Base-by-base conservation (phyloP, 2,329 filamentous ascomycete genomes). In the Calcarisporium arbuscula region DNA sequence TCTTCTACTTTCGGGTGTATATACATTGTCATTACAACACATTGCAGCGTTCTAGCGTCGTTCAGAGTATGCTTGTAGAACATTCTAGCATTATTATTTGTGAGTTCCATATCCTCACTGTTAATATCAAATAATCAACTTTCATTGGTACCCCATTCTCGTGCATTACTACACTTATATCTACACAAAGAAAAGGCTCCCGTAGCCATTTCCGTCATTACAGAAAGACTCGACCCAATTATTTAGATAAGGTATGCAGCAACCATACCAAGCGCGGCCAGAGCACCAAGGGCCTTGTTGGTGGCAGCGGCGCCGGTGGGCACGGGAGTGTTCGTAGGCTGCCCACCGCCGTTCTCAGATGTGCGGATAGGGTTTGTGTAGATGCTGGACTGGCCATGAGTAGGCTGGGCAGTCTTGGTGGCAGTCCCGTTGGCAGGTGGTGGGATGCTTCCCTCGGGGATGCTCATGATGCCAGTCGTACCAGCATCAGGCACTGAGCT, bases 231-330 rank as follows among this genome's bases (percentile, higher is more conserved):
- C 18, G 5, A n/a, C n/a, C n/a, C n/a, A n/a, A n/a, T 30, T 37
- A 16, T 31, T 60, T 61, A 72, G 34, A 71, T 38, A 38, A 70
- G 50, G 45, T 57, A 63, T 35, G 52, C 63, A 30, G 54, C 64
- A 8, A 59, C 44, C 20, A 65, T 38, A 16, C 63, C 67, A 17
- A 60, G 48, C 10, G 56, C 49, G 6, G 57, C 65, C 17, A 63
- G 50, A 9, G 60, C 48, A 16, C 56, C 55, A 26, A 51, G 52
- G 19, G 55, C 57, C 26, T 50, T 54, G 6, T 43, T 44, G 38
- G 44, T 40, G 19, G 42, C 48, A 9, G 53, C 51, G 29, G 42
- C 57, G 15, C 44, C 45, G 30, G 55, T 47, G 26, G 50, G 53
- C 28, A 49, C 38, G 27, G 51, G 30, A 25, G 48, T 42, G 26